Base-by-base conservation (phyloP, 2,329 filamentous ascomycete genomes). In the Knoxdaviesia proteae region DNA sequence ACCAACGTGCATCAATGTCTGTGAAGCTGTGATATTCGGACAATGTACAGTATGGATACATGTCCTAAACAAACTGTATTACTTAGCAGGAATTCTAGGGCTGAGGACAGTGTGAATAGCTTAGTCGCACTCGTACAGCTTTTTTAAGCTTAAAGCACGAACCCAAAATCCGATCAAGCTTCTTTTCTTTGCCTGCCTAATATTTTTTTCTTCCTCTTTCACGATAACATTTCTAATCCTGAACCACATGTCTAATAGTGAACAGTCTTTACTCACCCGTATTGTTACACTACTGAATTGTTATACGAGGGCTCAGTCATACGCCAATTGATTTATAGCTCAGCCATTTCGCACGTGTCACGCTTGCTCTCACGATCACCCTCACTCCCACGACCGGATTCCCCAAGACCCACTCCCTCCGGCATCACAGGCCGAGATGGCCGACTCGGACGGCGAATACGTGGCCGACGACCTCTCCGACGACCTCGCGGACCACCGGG, bases 371-470 rank as follows among this genome's bases (percentile, higher is more conserved):
- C 36, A 20, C 9, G 36, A 10, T 38, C 31, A 8, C 30, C n/a
- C 32, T 33, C 7, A 32, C n/a, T 31, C 32, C 36, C 11, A 9
- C 36, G 20, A 8, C 3, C 39, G 8, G 30, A n/a, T 32, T 20
- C 20, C 20, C 20, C 20, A 20, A 20, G 20, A 20, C 20, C 20
- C 20, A 20, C 20, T 20, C 20, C 20, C 2, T 3, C 20, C 20
- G 20, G 20, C 20, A 20, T 20, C 20, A 20, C 20, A 20, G 20
- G 20, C 20, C 20, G 20, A 20, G 49, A 83, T 83, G 79, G 74
- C 76, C 44, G 77, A 81, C 59, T 82, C 77, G 11, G 79, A 83
- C 54, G 78, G 73, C 57, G 77, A 82, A 49, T 82, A 74, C 55
- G 68, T 79, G 47, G 70, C 57, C 49, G 69, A 74, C 46, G 70